Conservation (phyloP, 2,329 filamentous ascomycete species). For the Calonectria fujianensis region DNA sequence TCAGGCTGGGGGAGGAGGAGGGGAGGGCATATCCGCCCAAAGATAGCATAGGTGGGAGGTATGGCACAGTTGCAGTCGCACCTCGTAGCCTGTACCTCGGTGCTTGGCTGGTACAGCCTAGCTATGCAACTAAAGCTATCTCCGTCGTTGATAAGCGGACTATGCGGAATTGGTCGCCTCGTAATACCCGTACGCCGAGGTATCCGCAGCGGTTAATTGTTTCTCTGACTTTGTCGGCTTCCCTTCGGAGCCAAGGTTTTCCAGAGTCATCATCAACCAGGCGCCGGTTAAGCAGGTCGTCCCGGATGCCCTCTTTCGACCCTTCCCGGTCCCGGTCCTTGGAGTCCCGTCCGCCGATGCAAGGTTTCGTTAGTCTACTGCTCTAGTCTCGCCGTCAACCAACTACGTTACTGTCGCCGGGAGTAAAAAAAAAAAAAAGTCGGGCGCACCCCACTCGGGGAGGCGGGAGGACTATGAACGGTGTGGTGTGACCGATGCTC, state of each 20-base stretch:
- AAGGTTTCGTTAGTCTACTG: slow-evolving; percentile 20
- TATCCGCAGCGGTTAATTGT: slow-evolving; percentile 8
- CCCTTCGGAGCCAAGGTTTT: not conserved
- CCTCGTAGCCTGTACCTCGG: slow-evolving; percentile 21
- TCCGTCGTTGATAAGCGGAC: slow-evolving; percentile 6
- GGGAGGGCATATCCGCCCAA: not conserved
- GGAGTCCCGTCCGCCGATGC: slow-evolving; percentile 16
- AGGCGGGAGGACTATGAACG: slow-evolving; percentile 21
- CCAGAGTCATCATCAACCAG: slow-evolving; percentile 7
- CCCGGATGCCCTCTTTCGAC: slow-evolving; percentile 5
- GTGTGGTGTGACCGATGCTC: slow-evolving; percentile 26
- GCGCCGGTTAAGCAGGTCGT: not conserved
- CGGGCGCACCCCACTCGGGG: slow-evolving; percentile 26
- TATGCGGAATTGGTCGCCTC: slow-evolving; percentile 18
- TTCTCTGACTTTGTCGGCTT: not conserved
- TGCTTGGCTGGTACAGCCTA: slow-evolving; percentile 16
- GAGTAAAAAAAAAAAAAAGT: slow-evolving; percentile 2
- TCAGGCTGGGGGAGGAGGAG: slow-evolving; percentile 3
- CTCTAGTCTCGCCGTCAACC: slow-evolving; percentile 12
- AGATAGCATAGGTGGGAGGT: not conserved
- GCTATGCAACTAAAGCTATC: slow-evolving; percentile 13
- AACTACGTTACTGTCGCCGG: slow-evolving; percentile 9
- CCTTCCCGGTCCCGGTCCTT: slow-evolving; percentile 12
- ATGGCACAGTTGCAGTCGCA: slow-evolving; percentile 17
- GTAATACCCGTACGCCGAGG: slow-evolving; percentile 7